Base-by-base conservation (phyloP, 2,329 filamentous ascomycete genomes). In the Madurella fahalii region DNA sequence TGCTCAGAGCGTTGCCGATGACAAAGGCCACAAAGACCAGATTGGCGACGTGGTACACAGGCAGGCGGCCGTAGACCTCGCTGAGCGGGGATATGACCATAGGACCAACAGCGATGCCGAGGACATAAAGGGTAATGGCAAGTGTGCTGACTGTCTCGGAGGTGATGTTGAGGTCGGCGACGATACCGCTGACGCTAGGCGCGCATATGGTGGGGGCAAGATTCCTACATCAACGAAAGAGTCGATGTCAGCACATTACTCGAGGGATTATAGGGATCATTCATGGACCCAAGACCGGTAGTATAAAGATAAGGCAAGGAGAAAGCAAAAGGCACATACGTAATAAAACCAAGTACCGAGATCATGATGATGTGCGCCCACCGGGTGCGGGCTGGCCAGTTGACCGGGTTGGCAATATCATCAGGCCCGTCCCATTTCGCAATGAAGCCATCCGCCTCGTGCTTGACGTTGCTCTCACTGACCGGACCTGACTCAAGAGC, bases 1-100 rank as follows among this genome's bases (percentile, higher is more conserved):
- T 75, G 43, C 77, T 77, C 65, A 81, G 81, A 13, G 78, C 84
- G 61, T 78, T 86, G 64, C 82, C 83, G 63, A 87, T 80, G 82
- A 71, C 73, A 70, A 81, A 83, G 44, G 80, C 83, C 58, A 85
- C 79, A 68, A 84, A 86, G 5, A 84, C 44, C n/a, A 67, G 25
- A 37, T 68, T 70, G 54, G 58, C 62, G 12, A 54, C 34, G 53
- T 70, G 64, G 51, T 71, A 71, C 39, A 73, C 13, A 4, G 18
- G 30, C 16, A 45, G 18, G 17, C 51, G 51, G 30, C 51, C 51
- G 15, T 53, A 53, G 13, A 53, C 7, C 25, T 53, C 51, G 20
- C 17, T 31, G 3, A 49, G 17, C 1, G 51, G 46, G 4, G 45
- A 25, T 5, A 49, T 16, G 17, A 49, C 9, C 11, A 53, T 30